phyloP scores from a whole-genome alignment of 164 flowering plant species.

The Brasenia schreberi region DNA sequence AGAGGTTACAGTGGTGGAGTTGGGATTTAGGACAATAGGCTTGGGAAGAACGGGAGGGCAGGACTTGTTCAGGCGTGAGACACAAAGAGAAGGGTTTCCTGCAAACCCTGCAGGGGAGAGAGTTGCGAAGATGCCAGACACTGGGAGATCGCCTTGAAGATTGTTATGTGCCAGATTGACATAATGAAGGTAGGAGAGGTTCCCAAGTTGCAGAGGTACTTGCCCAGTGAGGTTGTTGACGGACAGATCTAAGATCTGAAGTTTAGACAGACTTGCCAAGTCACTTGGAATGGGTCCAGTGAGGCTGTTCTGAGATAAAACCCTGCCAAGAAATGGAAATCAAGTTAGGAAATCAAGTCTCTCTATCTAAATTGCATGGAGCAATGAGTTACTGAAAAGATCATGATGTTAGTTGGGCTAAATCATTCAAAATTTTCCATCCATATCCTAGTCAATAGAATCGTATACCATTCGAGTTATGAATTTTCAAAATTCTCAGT shows the following conservation, averaged over 20 bases:
- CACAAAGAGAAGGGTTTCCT: conserved; percentile 80
- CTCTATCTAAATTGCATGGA: background rate
- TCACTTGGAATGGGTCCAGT: conserved; percentile 51
- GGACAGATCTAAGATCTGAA: conserved; percentile 59
- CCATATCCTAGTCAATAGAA: background rate
- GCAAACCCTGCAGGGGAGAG: conserved; percentile 62
- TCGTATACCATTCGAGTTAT: background rate
- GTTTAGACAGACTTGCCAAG: conserved; percentile 44
- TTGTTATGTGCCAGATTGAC: conserved; percentile 80
- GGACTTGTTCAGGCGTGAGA: conserved; percentile 56
- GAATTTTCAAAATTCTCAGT: background rate
- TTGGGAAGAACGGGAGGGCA: conserved; percentile 82
- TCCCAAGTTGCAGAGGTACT: conserved; percentile 67
- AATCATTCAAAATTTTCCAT: background rate
- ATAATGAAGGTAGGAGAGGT: conserved; percentile 51
- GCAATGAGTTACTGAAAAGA: background rate
- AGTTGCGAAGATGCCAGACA: conserved; percentile 76
- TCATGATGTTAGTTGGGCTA: background rate
- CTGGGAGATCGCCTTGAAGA: conserved; percentile 82
- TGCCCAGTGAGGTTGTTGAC: conserved; percentile 57
- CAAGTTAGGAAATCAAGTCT: background rate
- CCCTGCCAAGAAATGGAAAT: conserved; percentile 19
- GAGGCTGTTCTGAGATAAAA: conserved; percentile 52
- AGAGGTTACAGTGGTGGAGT: conserved; percentile 41
- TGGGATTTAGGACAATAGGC: conserved; percentile 91